These are phyloP conservation scores for Heterobasidion occidentale DNA, from an alignment of 1,284 basidiomycete genomes.

Conservation along the genomic window DNA sequence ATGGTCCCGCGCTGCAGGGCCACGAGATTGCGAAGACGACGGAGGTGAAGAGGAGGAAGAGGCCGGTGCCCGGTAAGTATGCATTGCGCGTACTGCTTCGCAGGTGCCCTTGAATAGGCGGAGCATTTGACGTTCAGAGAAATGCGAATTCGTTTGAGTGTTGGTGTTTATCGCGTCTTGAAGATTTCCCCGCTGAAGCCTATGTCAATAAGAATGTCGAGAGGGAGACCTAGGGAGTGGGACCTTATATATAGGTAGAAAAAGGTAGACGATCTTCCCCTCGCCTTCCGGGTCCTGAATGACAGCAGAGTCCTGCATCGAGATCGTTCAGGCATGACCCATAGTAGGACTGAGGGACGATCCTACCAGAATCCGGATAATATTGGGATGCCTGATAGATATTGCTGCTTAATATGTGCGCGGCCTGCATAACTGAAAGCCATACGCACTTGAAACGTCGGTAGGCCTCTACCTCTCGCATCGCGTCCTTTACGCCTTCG, in stretches of 20 bases:
- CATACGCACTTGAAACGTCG: constrained; percentile 75
- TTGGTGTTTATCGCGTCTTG: constrained; percentile 93
- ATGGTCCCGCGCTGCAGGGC: neutral
- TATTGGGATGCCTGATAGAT: constrained; percentile 69
- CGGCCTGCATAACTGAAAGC: neutral
- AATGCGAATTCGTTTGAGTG: constrained; percentile 75
- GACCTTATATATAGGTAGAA: constrained; percentile 84
- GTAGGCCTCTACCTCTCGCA: constrained; percentile 90
- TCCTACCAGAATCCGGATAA: constrained; percentile 75
- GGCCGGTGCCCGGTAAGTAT: constrained; percentile 61
- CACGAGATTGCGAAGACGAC: constrained; percentile 16
- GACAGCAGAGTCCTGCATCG: constrained; percentile 78
- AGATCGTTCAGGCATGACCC: constrained; percentile 4
- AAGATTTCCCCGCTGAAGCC: constrained; percentile 72
- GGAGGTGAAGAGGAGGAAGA: constrained; percentile 21
- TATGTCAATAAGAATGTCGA: constrained; percentile 2
- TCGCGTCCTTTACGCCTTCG: constrained; percentile 76
- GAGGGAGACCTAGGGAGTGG: constrained; percentile 5
- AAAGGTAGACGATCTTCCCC: constrained; percentile 91
- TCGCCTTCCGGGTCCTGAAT: constrained; percentile 91
- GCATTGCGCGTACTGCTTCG: constrained; percentile 90
- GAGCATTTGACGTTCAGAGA: constrained; percentile 86
- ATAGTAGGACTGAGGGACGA: neutral
- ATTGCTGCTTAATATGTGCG: neutral
- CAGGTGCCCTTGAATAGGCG: constrained; percentile 91